These are phyloP conservation scores for Colletotrichum plurivorum DNA, from an alignment of 2,329 filamentous ascomycete genomes.

Conservation along the genomic window DNA sequence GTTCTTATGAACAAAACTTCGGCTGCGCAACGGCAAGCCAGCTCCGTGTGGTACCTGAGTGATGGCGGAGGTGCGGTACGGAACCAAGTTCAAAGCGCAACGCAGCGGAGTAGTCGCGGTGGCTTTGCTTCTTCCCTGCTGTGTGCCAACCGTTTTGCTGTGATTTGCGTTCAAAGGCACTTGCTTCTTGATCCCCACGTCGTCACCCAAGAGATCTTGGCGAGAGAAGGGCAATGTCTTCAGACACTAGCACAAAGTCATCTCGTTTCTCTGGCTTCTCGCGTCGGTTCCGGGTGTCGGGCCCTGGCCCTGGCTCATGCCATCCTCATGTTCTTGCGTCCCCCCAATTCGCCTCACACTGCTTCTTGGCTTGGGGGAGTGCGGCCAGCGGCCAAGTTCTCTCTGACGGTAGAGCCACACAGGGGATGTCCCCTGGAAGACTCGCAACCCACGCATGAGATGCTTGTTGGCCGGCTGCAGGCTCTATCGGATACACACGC, in stretches of 20 bases:
- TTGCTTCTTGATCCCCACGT: conserved; percentile 24
- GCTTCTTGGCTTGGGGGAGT: conserved; percentile 35
- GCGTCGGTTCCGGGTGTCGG: conserved; percentile 23
- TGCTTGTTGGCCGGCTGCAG: conserved; percentile 19
- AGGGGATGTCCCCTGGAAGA: conserved; percentile 30
- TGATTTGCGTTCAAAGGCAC: conserved; percentile 33
- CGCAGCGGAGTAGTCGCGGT: conserved; percentile 7
- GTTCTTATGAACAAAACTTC: conserved; percentile 35
- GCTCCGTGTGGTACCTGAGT: conserved; percentile 15
- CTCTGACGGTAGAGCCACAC: conserved; percentile 31
- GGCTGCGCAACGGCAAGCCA: conserved; percentile 16
- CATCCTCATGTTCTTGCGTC: conserved; percentile 2
- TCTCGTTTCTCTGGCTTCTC: conserved; percentile 23
- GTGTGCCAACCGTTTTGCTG: conserved; percentile 28
- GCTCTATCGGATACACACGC: conserved; percentile 21
- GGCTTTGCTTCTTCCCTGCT: conserved; percentile 15
- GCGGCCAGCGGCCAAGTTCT: conserved; percentile 18
- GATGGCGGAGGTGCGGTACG: conserved; percentile 13
- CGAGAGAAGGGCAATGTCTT: conserved; percentile 14
- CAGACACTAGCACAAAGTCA: conserved; percentile 35
- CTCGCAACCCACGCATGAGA: conserved; percentile 29
- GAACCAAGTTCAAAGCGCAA: conserved; percentile 37
- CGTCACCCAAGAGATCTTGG: conserved; percentile 31
- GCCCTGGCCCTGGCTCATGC: conserved; percentile 21
- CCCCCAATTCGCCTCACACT: conserved; percentile 9